These are phyloP conservation scores for Teratosphaeria viscida DNA, from an alignment of 2,329 filamentous ascomycete species.

Conservation along the genomic window DNA sequence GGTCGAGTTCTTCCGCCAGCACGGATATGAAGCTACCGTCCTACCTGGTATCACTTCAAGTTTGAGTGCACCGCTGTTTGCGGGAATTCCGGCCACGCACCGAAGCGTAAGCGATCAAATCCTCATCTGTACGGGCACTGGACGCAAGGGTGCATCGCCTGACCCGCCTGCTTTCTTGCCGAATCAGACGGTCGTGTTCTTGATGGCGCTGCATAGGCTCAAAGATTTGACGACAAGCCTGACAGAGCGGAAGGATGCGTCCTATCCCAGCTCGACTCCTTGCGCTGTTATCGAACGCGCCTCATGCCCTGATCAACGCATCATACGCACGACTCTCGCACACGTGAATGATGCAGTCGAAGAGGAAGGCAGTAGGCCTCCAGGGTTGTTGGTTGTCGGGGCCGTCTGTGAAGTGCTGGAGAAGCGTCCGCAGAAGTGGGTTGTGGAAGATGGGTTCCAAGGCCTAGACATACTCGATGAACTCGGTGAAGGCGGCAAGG, in stretches of 20 bases:
- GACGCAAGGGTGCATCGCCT: slow-evolving; percentile 74
- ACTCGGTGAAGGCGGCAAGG: neutral
- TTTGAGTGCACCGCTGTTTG: slow-evolving; percentile 77
- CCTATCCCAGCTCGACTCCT: slow-evolving; percentile 57
- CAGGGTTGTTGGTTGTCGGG: slow-evolving; percentile 78
- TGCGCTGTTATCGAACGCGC: slow-evolving; percentile 91
- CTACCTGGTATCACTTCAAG: slow-evolving; percentile 87
- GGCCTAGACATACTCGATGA: slow-evolving; percentile 21
- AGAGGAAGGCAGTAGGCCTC: slow-evolving; percentile 77
- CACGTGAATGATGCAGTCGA: slow-evolving; percentile 75
- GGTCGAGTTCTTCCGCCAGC: slow-evolving; percentile 65
- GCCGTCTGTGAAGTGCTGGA: slow-evolving; percentile 70
- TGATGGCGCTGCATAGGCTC: slow-evolving; percentile 90
- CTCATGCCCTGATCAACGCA: slow-evolving; percentile 85
- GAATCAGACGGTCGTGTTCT: slow-evolving; percentile 76
- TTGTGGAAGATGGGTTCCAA: slow-evolving; percentile 76
- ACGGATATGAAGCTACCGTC: slow-evolving; percentile 58
- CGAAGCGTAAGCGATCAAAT: slow-evolving; percentile 85
- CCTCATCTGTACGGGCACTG: slow-evolving; percentile 91
- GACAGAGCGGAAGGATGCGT: slow-evolving; percentile 32
- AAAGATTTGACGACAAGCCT: slow-evolving; percentile 62
- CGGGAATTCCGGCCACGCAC: slow-evolving; percentile 78
- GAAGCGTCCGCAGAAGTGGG: slow-evolving; percentile 57
- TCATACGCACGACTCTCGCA: slow-evolving; percentile 76
- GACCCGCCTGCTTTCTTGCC: slow-evolving; percentile 68